phyloP scores from a whole-genome alignment of 306 rosid genomes.

The Acacia confusa region DNA sequence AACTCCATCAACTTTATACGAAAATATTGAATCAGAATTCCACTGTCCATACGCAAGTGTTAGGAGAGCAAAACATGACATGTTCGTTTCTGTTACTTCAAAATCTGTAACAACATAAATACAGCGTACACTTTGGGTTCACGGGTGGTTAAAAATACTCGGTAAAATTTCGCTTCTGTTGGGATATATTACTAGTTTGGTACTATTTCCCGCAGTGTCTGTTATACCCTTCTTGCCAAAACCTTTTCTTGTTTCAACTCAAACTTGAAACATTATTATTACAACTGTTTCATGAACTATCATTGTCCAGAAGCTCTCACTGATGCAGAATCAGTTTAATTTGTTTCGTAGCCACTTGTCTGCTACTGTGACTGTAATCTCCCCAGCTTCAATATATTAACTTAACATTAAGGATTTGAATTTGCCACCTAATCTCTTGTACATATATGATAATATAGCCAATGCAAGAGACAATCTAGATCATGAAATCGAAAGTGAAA shows the following conservation, averaged over 20 bases:
- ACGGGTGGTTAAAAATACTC: slow-evolving; percentile 33
- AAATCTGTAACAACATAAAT: background rate
- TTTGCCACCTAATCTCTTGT: slow-evolving; percentile 32
- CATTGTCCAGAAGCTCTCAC: slow-evolving; percentile 7
- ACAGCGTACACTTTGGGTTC: slow-evolving; percentile 20
- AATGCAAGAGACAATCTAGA: slow-evolving; percentile 32
- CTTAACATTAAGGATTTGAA: slow-evolving; percentile 38
- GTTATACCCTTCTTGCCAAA: background rate
- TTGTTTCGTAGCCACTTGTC: slow-evolving; percentile 39
- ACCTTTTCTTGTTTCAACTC: slow-evolving; percentile 25
- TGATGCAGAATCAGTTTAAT: slow-evolving; percentile 10
- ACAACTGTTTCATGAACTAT: slow-evolving; percentile 26
- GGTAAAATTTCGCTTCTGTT: slow-evolving; percentile 23
- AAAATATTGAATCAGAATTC: background rate
- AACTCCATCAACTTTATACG: background rate
- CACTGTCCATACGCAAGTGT: background rate
- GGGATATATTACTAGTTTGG: background rate
- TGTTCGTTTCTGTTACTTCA: background rate
- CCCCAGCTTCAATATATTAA: background rate
- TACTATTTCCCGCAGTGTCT: slow-evolving; percentile 7
- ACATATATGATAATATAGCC: slow-evolving; percentile 9
- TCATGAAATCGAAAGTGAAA: slow-evolving; percentile 6
- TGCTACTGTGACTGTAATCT: slow-evolving; percentile 5
- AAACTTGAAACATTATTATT: slow-evolving; percentile 15
- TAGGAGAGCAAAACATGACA: background rate